Evolutionary conservation across 306 rosid genomes (phyloP).

Genomic region (Mucuna pruriens): DNA sequence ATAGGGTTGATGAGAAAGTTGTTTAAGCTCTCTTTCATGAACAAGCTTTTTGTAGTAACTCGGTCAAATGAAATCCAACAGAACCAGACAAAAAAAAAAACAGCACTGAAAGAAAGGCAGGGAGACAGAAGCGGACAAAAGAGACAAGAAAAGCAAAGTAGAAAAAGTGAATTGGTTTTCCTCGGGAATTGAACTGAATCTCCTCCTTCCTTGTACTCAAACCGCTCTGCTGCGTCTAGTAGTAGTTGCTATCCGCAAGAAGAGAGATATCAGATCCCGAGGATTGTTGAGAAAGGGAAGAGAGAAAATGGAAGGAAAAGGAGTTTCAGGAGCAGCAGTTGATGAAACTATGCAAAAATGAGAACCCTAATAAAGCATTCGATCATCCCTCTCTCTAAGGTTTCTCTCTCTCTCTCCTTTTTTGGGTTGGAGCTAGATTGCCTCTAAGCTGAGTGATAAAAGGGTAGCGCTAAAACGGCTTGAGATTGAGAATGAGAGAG

Average conservation of each 20-base stretch:
- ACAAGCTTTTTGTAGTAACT: neutral
- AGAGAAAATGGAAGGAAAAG: neutral
- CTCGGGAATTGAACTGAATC: constrained; percentile 22
- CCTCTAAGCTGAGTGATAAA: constrained; percentile 61
- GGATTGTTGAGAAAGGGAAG: neutral
- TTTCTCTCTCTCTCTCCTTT: neutral
- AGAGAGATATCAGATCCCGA: constrained; percentile 12
- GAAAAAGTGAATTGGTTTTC: neutral
- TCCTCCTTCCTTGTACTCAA: neutral
- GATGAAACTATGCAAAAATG: constrained; percentile 44
- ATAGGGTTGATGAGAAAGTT: neutral
- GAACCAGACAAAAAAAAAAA: constrained; percentile 15
- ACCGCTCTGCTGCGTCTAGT: neutral
- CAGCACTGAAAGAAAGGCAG: constrained; percentile 11
- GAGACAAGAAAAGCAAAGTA: neutral
- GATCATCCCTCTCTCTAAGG: neutral
- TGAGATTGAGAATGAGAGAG: constrained; percentile 40
- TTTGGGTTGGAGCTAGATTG: constrained; percentile 62
- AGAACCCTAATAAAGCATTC: constrained; percentile 48
- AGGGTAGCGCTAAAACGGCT: constrained; percentile 79
- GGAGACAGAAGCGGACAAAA: constrained; percentile 7
- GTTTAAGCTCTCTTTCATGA: neutral
- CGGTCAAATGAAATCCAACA: constrained; percentile 17
- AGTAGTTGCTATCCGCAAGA: neutral
- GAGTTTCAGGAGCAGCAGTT: neutral